These are phyloP conservation scores for Globisporangium camurandrum DNA, from an alignment of 352 stramenopile species.

Conservation along the genomic window DNA sequence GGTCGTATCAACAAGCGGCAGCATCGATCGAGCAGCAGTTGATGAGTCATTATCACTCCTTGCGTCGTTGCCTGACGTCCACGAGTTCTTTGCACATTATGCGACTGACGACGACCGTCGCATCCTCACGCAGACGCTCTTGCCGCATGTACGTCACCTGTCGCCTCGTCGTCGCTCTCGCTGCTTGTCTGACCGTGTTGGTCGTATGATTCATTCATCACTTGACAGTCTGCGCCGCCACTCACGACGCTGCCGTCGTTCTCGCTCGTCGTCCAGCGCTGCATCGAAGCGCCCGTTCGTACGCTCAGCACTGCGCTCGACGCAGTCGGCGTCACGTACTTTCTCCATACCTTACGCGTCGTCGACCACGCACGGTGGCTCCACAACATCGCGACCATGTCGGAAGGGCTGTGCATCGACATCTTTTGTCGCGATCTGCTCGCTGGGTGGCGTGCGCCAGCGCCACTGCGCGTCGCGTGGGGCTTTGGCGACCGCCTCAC, in stretches of 20 bases:
- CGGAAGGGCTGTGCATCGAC: constrained; percentile 61
- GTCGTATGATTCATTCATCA: no score
- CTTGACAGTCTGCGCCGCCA: not conserved
- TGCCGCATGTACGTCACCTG: not conserved
- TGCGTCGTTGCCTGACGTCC: constrained; percentile 7
- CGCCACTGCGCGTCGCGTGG: constrained; percentile 39
- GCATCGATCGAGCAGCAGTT: not conserved
- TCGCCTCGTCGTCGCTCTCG: not conserved
- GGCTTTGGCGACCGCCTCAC: constrained; percentile 35
- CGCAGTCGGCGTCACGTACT: constrained; percentile 29
- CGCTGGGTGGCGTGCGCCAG: constrained; percentile 26
- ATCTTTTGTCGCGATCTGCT: constrained; percentile 63
- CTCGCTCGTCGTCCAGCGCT: constrained; percentile 27
- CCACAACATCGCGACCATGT: constrained; percentile 63
- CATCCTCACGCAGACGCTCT: constrained; percentile 3
- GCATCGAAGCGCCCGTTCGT: constrained; percentile 30
- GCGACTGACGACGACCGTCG: constrained; percentile 1
- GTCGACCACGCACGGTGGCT: constrained; percentile 50
- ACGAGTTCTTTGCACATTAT: constrained; percentile 9
- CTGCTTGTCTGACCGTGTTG: not conserved
- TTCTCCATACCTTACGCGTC: constrained; percentile 32
- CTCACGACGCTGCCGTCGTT: constrained; percentile 19
- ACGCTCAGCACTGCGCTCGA: constrained; percentile 37
- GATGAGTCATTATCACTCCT: not conserved
- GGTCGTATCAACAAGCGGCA: not conserved